phyloP scores from a whole-genome alignment of 2,329 filamentous ascomycete species.

The Monilinia fructicola region DNA sequence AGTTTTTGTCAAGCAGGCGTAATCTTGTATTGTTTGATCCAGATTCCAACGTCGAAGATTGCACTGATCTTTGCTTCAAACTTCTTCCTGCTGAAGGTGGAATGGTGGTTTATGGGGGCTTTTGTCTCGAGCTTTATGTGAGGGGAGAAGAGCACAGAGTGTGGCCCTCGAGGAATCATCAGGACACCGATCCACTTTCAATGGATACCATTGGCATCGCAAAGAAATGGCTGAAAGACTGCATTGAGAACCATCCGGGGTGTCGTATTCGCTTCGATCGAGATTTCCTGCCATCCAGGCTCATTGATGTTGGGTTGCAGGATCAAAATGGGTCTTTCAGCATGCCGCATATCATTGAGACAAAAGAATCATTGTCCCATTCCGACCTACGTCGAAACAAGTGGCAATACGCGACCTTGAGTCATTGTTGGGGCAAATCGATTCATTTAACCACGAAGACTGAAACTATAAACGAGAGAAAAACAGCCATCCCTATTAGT shows the following conservation, averaged over 20 bases:
- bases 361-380: background rate
- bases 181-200: background rate
- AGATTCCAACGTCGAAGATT: background rate
- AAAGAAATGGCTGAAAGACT: background rate
- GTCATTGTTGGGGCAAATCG: constrained; percentile 3
- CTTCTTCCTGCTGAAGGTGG: background rate
- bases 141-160: background rate
- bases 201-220: too few species aligned
- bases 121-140: constrained; percentile 4
- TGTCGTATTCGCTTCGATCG: background rate
- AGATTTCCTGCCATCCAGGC: background rate
- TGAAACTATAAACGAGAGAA: background rate
- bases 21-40: background rate
- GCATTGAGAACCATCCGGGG: background rate
- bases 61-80: background rate
- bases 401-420: background rate
- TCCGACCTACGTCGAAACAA: too few species aligned
- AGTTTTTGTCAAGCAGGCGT: background rate
- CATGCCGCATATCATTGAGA: background rate
- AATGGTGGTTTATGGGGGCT: background rate
- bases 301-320: background rate
- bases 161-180: background rate
- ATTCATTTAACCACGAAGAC: background rate
- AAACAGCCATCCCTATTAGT: background rate
- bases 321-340: background rate